Evolutionary conservation across 2,329 filamentous ascomycete species (phyloP), one percentile per base, ranked within the genome.

Genomic region (Sclerotinia glacialis): DNA sequence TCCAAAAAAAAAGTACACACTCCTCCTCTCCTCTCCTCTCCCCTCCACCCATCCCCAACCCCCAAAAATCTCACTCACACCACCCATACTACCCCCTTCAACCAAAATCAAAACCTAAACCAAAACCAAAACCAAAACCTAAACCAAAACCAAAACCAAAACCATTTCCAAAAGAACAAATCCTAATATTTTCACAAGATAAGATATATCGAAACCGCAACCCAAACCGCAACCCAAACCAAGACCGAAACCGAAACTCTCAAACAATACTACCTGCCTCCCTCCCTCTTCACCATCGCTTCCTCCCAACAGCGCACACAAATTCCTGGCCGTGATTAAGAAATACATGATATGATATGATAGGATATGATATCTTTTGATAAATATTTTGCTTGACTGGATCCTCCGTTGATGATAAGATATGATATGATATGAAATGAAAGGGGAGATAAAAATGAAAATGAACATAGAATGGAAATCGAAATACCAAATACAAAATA

Each of bases 281-380:
- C 55, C n/a, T 47, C 14, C 3, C 18, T 7, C 34, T 54, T 31
- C 28, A 54, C 31, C 14, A 37, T 54, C 34, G 52, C 28, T 4
- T n/a, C 11, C 28, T 21, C 52, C 37, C 37, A 16, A 54, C 34
- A 54, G 4, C n/a, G 34, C 28, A 37, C 31, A 54, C n/a, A 31
- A 18, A n/a, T 37, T 21, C 28, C 11, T 54, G 44, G 28, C 52
- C 52, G 28, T 34, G 12, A 21, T 7, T 46, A 59, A 34, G 56
- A 47, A 59, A 59, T 59, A 59, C 40, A 59, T 59, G 42, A 59
- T 59, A 31, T 59, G 12, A 40, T 40, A 16, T 40, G 37, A 37
- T 37, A 37, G 1, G 34, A 37, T 37, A 5, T 37, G 34, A 37
- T 37, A 12, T 31, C 31, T 31, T 31, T 31, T 37, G 34, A 37